phyloP scores from a whole-genome alignment of 2,329 filamentous ascomycete genomes.

The Epichloe scottii region DNA sequence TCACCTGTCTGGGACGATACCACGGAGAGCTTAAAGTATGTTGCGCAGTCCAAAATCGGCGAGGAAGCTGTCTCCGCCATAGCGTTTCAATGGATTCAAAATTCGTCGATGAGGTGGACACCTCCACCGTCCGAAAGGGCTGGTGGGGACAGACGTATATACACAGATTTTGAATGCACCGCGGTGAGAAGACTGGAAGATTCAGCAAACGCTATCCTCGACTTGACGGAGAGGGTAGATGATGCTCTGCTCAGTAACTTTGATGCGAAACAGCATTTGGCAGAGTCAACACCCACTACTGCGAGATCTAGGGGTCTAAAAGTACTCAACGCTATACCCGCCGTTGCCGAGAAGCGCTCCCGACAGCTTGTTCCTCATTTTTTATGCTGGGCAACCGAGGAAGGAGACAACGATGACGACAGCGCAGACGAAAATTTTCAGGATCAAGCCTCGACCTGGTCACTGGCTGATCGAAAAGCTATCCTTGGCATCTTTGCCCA shows the following conservation, averaged over 20 bases:
- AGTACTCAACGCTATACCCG: constrained; percentile 60
- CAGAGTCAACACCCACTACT: constrained; percentile 36
- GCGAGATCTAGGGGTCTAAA: constrained; percentile 69
- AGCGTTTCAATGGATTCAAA: constrained; percentile 65
- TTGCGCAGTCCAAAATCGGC: constrained; percentile 56
- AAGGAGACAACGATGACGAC: constrained; percentile 26
- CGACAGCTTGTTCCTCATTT: constrained; percentile 77
- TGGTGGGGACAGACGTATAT: constrained; percentile 23
- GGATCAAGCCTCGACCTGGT: constrained; percentile 41
- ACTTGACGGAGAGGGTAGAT: constrained; percentile 38
- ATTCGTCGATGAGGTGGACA: constrained; percentile 42
- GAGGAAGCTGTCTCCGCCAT: constrained; percentile 61
- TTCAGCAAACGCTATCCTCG: constrained; percentile 37
- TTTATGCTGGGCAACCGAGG: constrained; percentile 60
- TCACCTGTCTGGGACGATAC: constrained; percentile 82
- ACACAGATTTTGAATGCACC: constrained; percentile 75
- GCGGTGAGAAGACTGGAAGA: constrained; percentile 52
- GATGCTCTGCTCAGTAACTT: constrained; percentile 52
- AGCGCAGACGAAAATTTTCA: constrained; percentile 23
- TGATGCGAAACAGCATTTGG: constrained; percentile 46
- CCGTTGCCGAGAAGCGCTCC: constrained; percentile 74
- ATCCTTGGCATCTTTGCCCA: constrained; percentile 72
- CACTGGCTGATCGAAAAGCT: constrained; percentile 68
- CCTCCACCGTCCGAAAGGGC: constrained; percentile 25
- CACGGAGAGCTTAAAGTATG: constrained; percentile 59